A percentile compares a stretch with the other conserved stretches of the same genome.
These are phyloP conservation scores for Fraxinus velutina DNA, from an alignment of 305 asterid species.

Conservation along the genomic window DNA sequence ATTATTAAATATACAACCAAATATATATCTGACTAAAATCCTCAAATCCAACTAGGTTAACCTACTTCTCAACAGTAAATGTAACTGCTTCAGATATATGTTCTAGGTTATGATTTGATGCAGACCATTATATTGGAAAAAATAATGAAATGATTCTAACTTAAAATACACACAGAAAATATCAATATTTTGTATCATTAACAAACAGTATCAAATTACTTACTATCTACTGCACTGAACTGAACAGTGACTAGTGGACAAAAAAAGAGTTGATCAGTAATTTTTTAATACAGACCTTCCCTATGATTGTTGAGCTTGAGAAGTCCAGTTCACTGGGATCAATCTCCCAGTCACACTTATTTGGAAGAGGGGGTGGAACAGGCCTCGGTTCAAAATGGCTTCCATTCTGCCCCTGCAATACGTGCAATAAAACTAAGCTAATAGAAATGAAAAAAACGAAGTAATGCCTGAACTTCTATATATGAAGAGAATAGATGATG, in stretches of 20 bases:
- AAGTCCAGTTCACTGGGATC: constrained; percentile 90
- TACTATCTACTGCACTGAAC: constrained; percentile 1
- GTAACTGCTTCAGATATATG: constrained; percentile 3
- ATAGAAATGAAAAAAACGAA: not conserved
- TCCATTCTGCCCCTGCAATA: constrained; percentile 74
- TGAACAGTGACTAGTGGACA: constrained; percentile 8
- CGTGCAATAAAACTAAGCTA: not conserved
- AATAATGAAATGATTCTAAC: not conserved
- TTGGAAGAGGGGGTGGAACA: constrained; percentile 86
- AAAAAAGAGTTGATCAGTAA: constrained; percentile 3
- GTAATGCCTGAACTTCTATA: not conserved
- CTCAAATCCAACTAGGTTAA: not conserved
- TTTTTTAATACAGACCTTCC: constrained; percentile 57
- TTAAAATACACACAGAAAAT: constrained; percentile 2
- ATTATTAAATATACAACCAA: not conserved
- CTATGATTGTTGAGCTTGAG: constrained; percentile 59
- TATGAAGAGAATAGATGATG: not conserved
- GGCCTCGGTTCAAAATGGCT: constrained; percentile 97
- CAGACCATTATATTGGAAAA: not conserved
- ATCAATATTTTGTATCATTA: not conserved
- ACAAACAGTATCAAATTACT: constrained; percentile 9
- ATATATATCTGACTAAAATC: not conserved
- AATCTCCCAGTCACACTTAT: constrained; percentile 98
- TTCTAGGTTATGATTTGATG: constrained; percentile 14
- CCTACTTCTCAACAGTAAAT: not conserved